These are phyloP conservation scores for Lactifluus piperatus DNA, from an alignment of 768 basidiomycete species.

Conservation along the genomic window DNA sequence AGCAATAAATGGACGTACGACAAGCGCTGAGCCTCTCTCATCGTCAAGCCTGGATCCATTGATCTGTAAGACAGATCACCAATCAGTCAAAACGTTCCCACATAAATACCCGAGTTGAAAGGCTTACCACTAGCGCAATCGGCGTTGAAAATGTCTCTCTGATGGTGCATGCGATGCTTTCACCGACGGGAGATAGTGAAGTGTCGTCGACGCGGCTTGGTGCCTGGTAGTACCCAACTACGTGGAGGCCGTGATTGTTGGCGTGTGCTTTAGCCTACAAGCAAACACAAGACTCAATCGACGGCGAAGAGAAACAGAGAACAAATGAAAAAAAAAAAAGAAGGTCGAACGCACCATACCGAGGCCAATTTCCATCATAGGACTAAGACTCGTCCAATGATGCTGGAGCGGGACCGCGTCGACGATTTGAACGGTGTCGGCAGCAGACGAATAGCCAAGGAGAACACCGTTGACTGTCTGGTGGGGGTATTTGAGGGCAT, in stretches of 20 bases:
- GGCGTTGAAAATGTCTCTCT: conserved; percentile 46
- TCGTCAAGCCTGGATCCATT: conserved; percentile 18
- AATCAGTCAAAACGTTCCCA: conserved; percentile 32
- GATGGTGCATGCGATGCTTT: conserved; percentile 51
- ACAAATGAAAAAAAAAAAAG: background rate
- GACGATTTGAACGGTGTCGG: conserved; percentile 38
- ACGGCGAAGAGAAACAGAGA: background rate
- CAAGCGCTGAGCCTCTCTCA: conserved; percentile 3
- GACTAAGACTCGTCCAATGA: conserved; percentile 76
- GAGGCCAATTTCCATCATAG: conserved; percentile 81
- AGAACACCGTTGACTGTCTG: conserved; percentile 69
- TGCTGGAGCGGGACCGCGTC: conserved; percentile 75
- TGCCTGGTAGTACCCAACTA: conserved; percentile 75
- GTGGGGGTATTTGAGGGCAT: conserved; percentile 75
- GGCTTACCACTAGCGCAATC: conserved; percentile 59
- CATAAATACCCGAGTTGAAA: background rate
- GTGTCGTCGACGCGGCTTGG: conserved; percentile 54
- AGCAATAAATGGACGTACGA: background rate
- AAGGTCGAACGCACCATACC: conserved; percentile 46
- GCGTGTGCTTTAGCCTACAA: conserved; percentile 53
- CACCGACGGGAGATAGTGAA: conserved; percentile 55
- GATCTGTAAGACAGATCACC: conserved; percentile 41
- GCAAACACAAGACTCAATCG: background rate
- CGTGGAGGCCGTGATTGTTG: conserved; percentile 37
- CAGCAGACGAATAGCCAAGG: conserved; percentile 38